A percentile compares a stretch with the other conserved stretches of the same genome.
Evolutionary conservation across 164 flowering plant species (phyloP).

Genomic region (Annona squamosa): DNA sequence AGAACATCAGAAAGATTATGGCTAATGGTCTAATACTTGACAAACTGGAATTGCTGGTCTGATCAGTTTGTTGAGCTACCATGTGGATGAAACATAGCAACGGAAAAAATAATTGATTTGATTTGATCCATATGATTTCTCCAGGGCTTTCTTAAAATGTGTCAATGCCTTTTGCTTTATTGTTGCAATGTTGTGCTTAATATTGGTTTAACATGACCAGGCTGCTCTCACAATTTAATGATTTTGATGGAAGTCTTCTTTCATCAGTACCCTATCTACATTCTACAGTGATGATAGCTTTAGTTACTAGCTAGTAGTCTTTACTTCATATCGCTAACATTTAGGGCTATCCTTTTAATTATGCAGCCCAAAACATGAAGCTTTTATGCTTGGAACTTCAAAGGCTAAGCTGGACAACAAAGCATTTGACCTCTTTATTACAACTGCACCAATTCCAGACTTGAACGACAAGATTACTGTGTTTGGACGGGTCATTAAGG

Average conservation of each 20-base stretch:
- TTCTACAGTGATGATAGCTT: neutral
- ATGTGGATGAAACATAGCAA: neutral
- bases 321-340: neutral
- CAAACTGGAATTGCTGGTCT: neutral
- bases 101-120: neutral
- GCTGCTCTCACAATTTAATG: neutral
- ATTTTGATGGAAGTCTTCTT: neutral
- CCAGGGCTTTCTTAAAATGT: neutral
- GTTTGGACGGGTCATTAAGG: conserved; percentile 88
- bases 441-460: conserved; percentile 86
- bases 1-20: neutral
- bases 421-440: conserved; percentile 70
- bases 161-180: neutral
- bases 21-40: neutral
- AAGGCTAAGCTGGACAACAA: conserved; percentile 44
- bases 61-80: neutral
- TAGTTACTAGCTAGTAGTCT: neutral
- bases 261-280: neutral
- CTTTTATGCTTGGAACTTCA: conserved; percentile 93
- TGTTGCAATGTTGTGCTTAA: neutral
- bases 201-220: neutral
- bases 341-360: neutral
- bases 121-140: neutral
- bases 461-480: conserved; percentile 69
- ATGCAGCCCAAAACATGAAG: conserved; percentile 80